Percentiles rank a stretch among this genome's conserved stretches.
These are phyloP conservation scores for Epichloe sylvatica DNA, from an alignment of 2,329 filamentous ascomycete genomes.

Conservation along the genomic window DNA sequence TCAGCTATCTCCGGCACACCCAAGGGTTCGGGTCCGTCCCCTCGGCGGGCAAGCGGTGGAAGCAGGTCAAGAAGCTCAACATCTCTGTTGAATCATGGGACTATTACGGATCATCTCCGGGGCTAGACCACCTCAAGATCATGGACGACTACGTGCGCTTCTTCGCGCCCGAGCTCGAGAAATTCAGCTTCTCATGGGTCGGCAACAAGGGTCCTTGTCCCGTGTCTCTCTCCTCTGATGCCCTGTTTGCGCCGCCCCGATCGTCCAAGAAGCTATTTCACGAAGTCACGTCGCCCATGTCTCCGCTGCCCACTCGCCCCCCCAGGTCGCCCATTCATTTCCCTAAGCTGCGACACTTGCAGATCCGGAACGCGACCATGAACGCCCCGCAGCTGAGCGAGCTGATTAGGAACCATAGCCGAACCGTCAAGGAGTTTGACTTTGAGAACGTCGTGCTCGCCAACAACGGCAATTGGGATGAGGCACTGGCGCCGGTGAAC, in stretches of 20 bases:
- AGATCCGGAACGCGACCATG: conserved; percentile 59
- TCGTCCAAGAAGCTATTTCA: conserved; percentile 45
- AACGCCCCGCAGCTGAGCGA: conserved; percentile 55
- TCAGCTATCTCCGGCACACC: conserved; percentile 63
- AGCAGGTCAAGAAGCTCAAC: conserved; percentile 59
- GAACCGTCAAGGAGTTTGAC: conserved; percentile 60
- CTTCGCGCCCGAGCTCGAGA: conserved; percentile 52
- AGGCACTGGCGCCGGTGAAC: conserved; percentile 59
- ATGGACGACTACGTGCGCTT: conserved; percentile 66
- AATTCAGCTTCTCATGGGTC: conserved; percentile 65
- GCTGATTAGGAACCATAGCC: conserved; percentile 53
- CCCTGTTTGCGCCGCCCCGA: conserved; percentile 47
- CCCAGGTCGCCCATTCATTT: conserved; percentile 47
- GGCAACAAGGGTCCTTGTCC: conserved; percentile 64
- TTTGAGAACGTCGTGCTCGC: conserved; percentile 63
- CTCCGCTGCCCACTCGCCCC: conserved; percentile 39
- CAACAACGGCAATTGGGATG: conserved; percentile 61
- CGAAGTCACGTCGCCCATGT: conserved; percentile 52
- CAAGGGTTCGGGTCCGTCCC: conserved; percentile 63
- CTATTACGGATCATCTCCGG: conserved; percentile 43
- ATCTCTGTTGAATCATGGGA: conserved; percentile 61
- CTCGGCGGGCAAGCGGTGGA: conserved; percentile 58
- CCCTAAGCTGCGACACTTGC: conserved; percentile 51
- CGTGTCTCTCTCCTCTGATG: conserved; percentile 54
- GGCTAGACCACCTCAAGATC: conserved; percentile 59